Base-by-base conservation (phyloP, 805 yeast species). In the Metschnikowia anglica region DNA sequence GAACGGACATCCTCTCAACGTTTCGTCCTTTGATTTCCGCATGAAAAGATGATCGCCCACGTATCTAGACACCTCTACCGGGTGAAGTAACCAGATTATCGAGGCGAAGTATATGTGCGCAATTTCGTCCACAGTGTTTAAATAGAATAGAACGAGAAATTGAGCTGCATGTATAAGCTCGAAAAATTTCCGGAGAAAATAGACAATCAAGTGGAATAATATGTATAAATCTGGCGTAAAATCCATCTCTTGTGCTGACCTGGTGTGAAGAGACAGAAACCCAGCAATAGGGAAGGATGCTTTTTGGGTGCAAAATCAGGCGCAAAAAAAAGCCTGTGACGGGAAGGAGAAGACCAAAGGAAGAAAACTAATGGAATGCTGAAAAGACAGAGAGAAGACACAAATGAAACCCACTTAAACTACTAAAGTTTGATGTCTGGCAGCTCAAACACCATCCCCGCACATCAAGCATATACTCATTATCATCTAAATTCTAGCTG, bases 241-340 rank as follows among this genome's bases (percentile, higher is more conserved):
- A 10, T 23, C 17, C 43, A 39, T 39, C 10, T n/a, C n/a, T 19
- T 17, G 39, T 27, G 32, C 7, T 27, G 12, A 15, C 16, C 19
- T 30, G 36, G 32, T 35, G 24, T 27, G 34, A 34, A 24, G 29
- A 16, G n/a, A 20, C 8, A 21, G 2, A 16, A 12, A 9, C 7
- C 23, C 11, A 21, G 11, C 2, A 17, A n/a, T 19, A 15, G 8
- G 10, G 10, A 3, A 28, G 12, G 16, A 19, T 9, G n/a, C 19
- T 6, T 26, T 34, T 28, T 37, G 40, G 40, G 40, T 38, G 42
- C 42, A 38, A 39, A 39, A 20, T 28, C 20, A 26, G 34, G 30
- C 32, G 31, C 36, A 20, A 34, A 37, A 37, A 29, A 28, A n/a
- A n/a, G n/a, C n/a, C 10, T 13, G 18, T n/a, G 24, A 24, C 19